Evolutionary conservation across 2,329 filamentous ascomycete species (phyloP).

Genomic region (Fusarium nygamai): DNA sequence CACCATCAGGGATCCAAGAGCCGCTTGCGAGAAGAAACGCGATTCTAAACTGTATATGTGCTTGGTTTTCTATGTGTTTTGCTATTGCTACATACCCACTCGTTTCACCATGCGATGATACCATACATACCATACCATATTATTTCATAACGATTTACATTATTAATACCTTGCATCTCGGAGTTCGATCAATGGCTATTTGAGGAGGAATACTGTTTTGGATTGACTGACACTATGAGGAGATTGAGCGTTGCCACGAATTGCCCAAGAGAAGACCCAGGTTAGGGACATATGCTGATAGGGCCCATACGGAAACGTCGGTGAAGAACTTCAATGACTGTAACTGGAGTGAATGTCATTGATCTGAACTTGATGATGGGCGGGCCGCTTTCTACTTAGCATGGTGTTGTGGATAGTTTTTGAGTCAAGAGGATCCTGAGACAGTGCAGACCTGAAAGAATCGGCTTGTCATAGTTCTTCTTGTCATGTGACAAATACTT

Average conservation of each 20-base stretch:
- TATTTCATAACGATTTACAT: constrained; percentile 39
- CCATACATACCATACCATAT: constrained; percentile 31
- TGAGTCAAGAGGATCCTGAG: background rate
- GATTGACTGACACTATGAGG: background rate
- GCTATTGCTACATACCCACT: constrained; percentile 47
- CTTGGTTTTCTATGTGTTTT: constrained; percentile 38
- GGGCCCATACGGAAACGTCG: background rate
- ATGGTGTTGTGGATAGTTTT: constrained; percentile 25
- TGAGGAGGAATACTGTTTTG: constrained; percentile 17
- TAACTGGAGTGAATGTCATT: background rate
- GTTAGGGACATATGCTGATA: background rate
- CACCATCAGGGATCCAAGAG: constrained; percentile 63
- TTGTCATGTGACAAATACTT: background rate
- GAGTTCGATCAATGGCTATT: constrained; percentile 14
- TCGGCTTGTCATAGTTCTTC: background rate
- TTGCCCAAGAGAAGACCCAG: background rate
- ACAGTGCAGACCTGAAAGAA: background rate
- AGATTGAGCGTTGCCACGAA: background rate
- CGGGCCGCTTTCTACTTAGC: constrained; percentile 20
- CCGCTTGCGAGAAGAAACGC: constrained; percentile 65
- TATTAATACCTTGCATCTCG: constrained; percentile 38
- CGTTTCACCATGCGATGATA: constrained; percentile 46
- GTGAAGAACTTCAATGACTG: background rate
- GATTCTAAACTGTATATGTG: constrained; percentile 51
- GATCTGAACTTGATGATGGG: constrained; percentile 1